Evolutionary conservation across 805 yeast genomes (phyloP).

Genomic region (Zygosaccharomyces lentus): DNA sequence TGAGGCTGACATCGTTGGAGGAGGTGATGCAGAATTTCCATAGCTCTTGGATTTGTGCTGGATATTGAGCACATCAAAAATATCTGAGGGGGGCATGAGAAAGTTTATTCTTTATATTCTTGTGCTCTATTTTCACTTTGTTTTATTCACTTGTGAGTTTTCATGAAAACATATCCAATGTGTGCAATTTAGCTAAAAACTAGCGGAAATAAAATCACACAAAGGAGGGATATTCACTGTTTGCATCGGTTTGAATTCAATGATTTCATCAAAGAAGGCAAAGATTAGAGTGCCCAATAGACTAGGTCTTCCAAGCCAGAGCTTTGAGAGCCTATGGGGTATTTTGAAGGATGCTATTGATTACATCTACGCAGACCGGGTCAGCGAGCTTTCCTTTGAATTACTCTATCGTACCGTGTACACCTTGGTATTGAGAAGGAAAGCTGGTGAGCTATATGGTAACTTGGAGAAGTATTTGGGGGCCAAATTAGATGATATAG

Average conservation of each 20-base stretch:
- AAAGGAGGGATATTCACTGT: background rate
- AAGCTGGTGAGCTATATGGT: conserved; percentile 14
- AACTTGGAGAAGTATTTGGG: conserved; percentile 14
- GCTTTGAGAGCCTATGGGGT: conserved; percentile 65
- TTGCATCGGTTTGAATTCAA: background rate
- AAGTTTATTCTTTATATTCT: conserved; percentile 14
- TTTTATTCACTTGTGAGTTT: background rate
- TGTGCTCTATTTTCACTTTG: background rate
- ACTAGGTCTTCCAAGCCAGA: conserved; percentile 34
- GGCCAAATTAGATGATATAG: conserved; percentile 10
- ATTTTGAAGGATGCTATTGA: conserved; percentile 60
- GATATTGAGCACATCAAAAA: conserved; percentile 72
- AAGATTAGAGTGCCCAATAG: conserved; percentile 66
- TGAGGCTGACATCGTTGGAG: conserved; percentile 15
- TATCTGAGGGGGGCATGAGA: conserved; percentile 51
- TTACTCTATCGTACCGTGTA: conserved; percentile 77
- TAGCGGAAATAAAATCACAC: background rate
- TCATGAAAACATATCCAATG: background rate
- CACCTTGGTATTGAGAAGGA: conserved; percentile 52
- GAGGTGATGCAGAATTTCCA: conserved; percentile 15
- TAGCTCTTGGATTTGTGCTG: conserved; percentile 36
- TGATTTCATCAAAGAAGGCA: conserved; percentile 34
- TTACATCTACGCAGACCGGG: conserved; percentile 68
- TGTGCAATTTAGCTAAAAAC: background rate
- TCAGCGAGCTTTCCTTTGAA: conserved; percentile 73